Conservation (phyloP, 495 filamentous ascomycete genomes). For the Neurospora hispaniola region DNA sequence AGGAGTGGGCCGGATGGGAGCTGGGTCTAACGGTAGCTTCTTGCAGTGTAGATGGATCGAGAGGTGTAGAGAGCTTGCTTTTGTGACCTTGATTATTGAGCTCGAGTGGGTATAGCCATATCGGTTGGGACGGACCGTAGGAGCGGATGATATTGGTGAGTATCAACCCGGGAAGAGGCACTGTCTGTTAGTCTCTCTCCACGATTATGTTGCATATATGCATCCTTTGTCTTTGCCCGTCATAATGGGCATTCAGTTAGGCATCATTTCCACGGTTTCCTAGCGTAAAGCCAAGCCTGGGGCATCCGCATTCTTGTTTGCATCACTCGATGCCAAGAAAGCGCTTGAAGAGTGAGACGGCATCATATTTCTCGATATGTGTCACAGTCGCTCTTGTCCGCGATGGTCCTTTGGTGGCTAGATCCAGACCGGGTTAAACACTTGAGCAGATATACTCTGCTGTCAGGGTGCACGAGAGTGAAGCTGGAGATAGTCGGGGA, state of each 20-base stretch:
- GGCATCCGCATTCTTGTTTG: background rate
- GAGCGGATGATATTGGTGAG: conserved; percentile 25
- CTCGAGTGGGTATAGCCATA: conserved; percentile 27
- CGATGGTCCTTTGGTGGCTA: background rate
- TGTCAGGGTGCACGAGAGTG: background rate
- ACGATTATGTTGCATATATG: conserved; percentile 14
- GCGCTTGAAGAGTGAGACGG: background rate
- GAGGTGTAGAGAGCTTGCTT: background rate
- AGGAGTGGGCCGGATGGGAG: conserved; percentile 7
- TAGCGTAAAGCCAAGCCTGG: conserved; percentile 4
- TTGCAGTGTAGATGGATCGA: conserved; percentile 4
- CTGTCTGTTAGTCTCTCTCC: background rate
- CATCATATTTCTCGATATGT: background rate
- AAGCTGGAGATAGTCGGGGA: background rate
- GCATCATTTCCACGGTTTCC: conserved; percentile 6
- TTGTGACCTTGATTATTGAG: conserved; percentile 10
- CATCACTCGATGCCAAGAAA: conserved; percentile 8
- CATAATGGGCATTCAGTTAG: background rate
- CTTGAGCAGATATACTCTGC: background rate
- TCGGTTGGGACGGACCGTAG: conserved; percentile 35
- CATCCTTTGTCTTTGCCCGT: conserved; percentile 1
- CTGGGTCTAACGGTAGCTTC: conserved; percentile 12
- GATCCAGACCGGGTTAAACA: background rate
- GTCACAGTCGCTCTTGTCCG: background rate
- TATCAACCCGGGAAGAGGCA: conserved; percentile 5